Percentiles rank a stretch among this genome's conserved stretches.
Evolutionary conservation across 371 early-diverging fungal species (phyloP).

Genomic region (Syncephalastrum monosporum): DNA sequence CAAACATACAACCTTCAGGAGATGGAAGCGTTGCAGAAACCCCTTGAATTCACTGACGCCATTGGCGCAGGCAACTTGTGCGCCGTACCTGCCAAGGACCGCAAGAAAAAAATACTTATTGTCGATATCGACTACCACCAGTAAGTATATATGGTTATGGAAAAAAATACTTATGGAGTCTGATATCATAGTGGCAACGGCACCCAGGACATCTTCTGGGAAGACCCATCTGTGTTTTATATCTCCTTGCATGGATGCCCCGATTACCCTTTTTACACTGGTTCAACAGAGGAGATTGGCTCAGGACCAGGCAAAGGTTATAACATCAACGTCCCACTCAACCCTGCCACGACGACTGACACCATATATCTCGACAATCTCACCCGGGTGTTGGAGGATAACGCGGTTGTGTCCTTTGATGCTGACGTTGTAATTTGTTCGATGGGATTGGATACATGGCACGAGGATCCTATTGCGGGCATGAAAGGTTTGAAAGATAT

Average conservation of each 20-base stretch:
- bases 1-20: conserved; percentile 40
- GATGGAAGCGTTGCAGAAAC: conserved; percentile 22
- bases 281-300: conserved; percentile 56
- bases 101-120: conserved; percentile 47
- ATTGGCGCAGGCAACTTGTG: conserved; percentile 10
- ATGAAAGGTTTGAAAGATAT: conserved; percentile 37
- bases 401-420: conserved; percentile 32
- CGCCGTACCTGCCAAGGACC: conserved; percentile 10
- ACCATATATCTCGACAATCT: conserved; percentile 47
- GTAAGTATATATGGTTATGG: conserved; percentile 20
- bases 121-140: conserved; percentile 69
- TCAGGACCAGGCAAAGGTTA: conserved; percentile 56
- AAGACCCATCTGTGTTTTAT: conserved; percentile 53
- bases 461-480: conserved; percentile 69
- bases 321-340: conserved; percentile 72
- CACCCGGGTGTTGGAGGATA: conserved; percentile 19
- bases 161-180: neutral
- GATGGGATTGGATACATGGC: conserved; percentile 60
- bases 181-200: conserved; percentile 60
- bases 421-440: conserved; percentile 57
- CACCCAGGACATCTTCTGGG: conserved; percentile 71
- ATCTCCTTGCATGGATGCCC: conserved; percentile 54
- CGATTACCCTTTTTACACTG: conserved; percentile 65
- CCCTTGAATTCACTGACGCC: conserved; percentile 9
- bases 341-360: conserved; percentile 40